A percentile compares a stretch with the other conserved stretches of the same genome.
phyloP scores from a whole-genome alignment of 305 asterid species.

The Solanum hybrid region DNA sequence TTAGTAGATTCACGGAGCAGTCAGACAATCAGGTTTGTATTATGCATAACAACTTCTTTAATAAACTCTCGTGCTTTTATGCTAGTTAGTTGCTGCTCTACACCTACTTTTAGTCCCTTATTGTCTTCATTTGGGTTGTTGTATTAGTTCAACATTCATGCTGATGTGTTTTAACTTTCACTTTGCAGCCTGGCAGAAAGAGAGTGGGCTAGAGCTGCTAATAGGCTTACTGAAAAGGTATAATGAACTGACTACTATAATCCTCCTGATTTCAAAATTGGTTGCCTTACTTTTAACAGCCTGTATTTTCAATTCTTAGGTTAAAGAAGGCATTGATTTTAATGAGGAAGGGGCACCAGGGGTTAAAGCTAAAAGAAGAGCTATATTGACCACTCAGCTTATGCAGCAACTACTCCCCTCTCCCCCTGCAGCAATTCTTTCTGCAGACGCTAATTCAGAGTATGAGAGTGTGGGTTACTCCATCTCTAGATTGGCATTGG shows the following conservation, averaged over 20 bases:
- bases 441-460: conserved; percentile 30
- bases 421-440: conserved; percentile 39
- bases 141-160: not conserved
- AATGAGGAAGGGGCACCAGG: conserved; percentile 37
- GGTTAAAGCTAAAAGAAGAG: conserved; percentile 53
- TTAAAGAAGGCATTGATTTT: conserved; percentile 35
- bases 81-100: not conserved
- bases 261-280: not conserved
- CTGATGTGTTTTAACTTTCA: conserved; percentile 17
- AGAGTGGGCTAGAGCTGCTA: conserved; percentile 54
- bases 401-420: conserved; percentile 68
- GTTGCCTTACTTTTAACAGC: conserved; percentile 4
- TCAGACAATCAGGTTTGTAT: conserved; percentile 46
- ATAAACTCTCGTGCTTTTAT: not conserved
- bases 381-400: conserved; percentile 56
- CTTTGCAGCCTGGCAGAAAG: conserved; percentile 44
- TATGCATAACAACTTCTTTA: not conserved
- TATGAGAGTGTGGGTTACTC: conserved; percentile 35
- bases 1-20: conserved; percentile 27
- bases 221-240: conserved; percentile 50
- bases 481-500: conserved; percentile 41
- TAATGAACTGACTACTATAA: conserved; percentile 13
- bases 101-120: not conserved
- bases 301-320: conserved; percentile 29
- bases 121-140: not conserved